These are phyloP conservation scores for Sporothrix schenckii DNA, from an alignment of 2,329 filamentous ascomycete genomes.

Conservation along the genomic window DNA sequence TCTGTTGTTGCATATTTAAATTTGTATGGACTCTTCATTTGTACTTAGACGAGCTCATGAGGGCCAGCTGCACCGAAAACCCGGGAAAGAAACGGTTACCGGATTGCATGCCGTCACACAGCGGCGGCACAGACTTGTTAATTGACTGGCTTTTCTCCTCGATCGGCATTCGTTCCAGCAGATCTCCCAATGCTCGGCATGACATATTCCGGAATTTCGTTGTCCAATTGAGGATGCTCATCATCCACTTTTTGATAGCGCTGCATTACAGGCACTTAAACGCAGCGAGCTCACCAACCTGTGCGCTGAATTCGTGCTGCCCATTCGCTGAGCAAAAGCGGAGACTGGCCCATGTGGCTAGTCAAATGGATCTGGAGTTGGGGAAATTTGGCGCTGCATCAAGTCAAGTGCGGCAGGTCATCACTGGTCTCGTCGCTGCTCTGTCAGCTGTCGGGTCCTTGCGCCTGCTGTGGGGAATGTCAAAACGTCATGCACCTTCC, in stretches of 20 bases:
- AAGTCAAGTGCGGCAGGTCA: slow-evolving; percentile 20
- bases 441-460: slow-evolving; percentile 5
- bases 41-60: background rate
- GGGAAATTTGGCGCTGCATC: slow-evolving; percentile 21
- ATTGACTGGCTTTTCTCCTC: background rate
- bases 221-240: background rate
- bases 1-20: background rate
- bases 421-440: background rate
- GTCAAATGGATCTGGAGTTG: slow-evolving; percentile 16
- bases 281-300: background rate
- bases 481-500: slow-evolving; percentile 27
- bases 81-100: background rate
- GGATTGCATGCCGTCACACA: background rate
- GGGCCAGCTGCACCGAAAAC: background rate
- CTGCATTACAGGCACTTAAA: background rate
- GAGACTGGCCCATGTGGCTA: slow-evolving; percentile 27
- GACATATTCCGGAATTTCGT: background rate
- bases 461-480: slow-evolving; percentile 17
- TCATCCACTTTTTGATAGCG: slow-evolving; percentile 14
- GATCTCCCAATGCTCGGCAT: background rate
- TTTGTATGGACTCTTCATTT: background rate
- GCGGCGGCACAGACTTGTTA: background rate
- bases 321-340: slow-evolving; percentile 28
- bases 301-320: slow-evolving; percentile 6
- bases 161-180: background rate